Evolutionary conservation across 2,329 filamentous ascomycete species (phyloP), one percentile per base, ranked within the genome.

Genomic region (Pseudogymnoascus sp.): DNA sequence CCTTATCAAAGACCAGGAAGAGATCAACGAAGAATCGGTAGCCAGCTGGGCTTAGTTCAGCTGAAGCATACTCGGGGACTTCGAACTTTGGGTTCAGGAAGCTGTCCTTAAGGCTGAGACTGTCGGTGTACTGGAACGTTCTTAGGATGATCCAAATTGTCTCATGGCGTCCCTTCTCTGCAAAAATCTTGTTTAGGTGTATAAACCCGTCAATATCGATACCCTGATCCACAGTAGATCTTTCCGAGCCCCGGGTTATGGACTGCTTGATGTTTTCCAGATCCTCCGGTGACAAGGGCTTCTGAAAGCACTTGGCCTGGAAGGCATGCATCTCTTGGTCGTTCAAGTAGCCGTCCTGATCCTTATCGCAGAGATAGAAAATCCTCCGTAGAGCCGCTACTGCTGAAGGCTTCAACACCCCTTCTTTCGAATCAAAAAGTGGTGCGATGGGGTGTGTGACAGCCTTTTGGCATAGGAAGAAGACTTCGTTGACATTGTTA

Each of bases 1-100:
- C 94, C 75, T 96, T 94, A 74, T 99, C 94, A 63, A 96, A 96
- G 0, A 96, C 82, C 36, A 99, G 77, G 73, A 99, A 99, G 0
- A 97, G 80, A 70, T 99, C 94, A 66, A 97, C 93, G 69, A 99
- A 97, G 78, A 99, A 99, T 18, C 93, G 87, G 74, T 99, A 99
- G 0, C 94, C 94, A 12, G 90, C 87, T 0, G 94, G 94, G 67
- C 92, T 96, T 15, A 99, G 82, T 76, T 99, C 94, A 3, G 93
- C 92, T 3, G 93, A 97, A 0, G 92, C 88, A 71, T 89, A 93
- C 62, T 93, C 89, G 0, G 94, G 91, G 0, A 99, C 92, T 6
- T 99, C 94, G 65, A 97, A 93, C 69, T 91, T 95, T 13, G 94
- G 94, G 68, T 92, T 90, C 25, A 99, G 80, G 72, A 97, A 97